These are phyloP conservation scores for Trametes maxima DNA, from an alignment of 768 basidiomycete species.

Conservation along the genomic window DNA sequence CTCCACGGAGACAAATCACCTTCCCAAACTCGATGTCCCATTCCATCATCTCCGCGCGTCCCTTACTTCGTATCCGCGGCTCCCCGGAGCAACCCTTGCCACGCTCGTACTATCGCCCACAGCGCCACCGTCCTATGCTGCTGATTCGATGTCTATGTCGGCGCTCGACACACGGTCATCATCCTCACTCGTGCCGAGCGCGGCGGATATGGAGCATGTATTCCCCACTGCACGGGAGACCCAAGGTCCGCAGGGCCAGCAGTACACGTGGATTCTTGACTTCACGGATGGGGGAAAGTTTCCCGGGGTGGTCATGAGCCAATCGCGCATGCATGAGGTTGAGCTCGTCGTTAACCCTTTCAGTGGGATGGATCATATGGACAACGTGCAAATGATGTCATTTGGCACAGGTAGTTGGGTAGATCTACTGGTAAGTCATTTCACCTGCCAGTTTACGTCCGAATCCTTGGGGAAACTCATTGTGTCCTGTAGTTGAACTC, in stretches of 20 bases:
- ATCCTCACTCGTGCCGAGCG: constrained; percentile 52
- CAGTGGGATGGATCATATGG: constrained; percentile 48
- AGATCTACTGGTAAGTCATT: constrained; percentile 55
- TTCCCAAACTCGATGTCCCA: constrained; percentile 55
- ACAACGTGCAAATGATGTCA: constrained; percentile 45
- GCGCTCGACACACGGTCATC: constrained; percentile 45
- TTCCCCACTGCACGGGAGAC: constrained; percentile 45
- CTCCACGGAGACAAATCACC: constrained; percentile 29
- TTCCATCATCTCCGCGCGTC: constrained; percentile 47
- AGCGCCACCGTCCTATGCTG: constrained; percentile 43
- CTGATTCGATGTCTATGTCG: constrained; percentile 24
- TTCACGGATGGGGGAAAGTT: constrained; percentile 58
- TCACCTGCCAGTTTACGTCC: neutral
- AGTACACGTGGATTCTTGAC: constrained; percentile 65
- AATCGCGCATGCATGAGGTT: constrained; percentile 73
- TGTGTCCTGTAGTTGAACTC: constrained; percentile 53
- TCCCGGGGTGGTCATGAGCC: constrained; percentile 70
- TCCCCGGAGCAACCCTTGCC: constrained; percentile 56
- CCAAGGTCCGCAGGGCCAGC: constrained; percentile 29
- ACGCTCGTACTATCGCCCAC: constrained; percentile 46
- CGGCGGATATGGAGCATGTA: constrained; percentile 50
- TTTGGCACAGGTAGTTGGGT: constrained; percentile 64
- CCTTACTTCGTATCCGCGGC: constrained; percentile 41
- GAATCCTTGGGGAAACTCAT: neutral
- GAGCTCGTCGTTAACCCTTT: constrained; percentile 63